Conservation (phyloP, 1,139 yeast genomes). For the Cylindricascospora bacillispora region DNA sequence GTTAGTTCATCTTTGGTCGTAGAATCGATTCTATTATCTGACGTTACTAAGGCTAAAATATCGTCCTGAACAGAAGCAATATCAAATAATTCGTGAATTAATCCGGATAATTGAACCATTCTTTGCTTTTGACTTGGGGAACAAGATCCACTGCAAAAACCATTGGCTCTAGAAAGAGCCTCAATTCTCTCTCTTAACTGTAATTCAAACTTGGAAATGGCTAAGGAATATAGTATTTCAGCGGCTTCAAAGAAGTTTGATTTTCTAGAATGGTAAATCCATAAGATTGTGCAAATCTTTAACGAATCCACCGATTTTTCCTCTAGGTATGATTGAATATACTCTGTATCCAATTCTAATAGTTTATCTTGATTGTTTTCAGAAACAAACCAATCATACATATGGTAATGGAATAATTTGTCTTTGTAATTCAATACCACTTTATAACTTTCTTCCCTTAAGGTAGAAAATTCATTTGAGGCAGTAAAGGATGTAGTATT, state of each 20-base stretch:
- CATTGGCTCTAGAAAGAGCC: slow-evolving; percentile 81
- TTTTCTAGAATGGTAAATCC: slow-evolving; percentile 82
- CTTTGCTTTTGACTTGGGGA: slow-evolving; percentile 68
- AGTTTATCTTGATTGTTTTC: slow-evolving; percentile 70
- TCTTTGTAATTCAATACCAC: slow-evolving; percentile 67
- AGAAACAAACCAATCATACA: slow-evolving; percentile 84
- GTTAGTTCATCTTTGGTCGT: slow-evolving; percentile 33
- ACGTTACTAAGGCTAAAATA: slow-evolving; percentile 42
- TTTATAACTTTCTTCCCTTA: slow-evolving; percentile 62
- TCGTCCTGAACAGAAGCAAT: slow-evolving; percentile 88
- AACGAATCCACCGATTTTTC: slow-evolving; percentile 58
- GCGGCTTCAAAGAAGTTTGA: slow-evolving; percentile 78
- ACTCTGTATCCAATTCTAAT: slow-evolving; percentile 71
- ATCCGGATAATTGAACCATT: slow-evolving; percentile 55
- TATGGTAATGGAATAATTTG: slow-evolving; percentile 74
- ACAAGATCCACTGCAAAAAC: slow-evolving; percentile 78
- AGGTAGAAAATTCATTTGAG: slow-evolving; percentile 40
- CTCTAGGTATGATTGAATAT: slow-evolving; percentile 61
- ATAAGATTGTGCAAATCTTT: slow-evolving; percentile 66
- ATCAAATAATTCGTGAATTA: slow-evolving; percentile 70
- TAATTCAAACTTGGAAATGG: slow-evolving; percentile 62
- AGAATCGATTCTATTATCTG: slow-evolving; percentile 44
- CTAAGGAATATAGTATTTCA: slow-evolving; percentile 57
- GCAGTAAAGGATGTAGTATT: slow-evolving; percentile 19
- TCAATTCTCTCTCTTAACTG: slow-evolving; percentile 68